Base-by-base conservation (phyloP, 164 flowering plant species). In the Euptelea pleiosperma region DNA sequence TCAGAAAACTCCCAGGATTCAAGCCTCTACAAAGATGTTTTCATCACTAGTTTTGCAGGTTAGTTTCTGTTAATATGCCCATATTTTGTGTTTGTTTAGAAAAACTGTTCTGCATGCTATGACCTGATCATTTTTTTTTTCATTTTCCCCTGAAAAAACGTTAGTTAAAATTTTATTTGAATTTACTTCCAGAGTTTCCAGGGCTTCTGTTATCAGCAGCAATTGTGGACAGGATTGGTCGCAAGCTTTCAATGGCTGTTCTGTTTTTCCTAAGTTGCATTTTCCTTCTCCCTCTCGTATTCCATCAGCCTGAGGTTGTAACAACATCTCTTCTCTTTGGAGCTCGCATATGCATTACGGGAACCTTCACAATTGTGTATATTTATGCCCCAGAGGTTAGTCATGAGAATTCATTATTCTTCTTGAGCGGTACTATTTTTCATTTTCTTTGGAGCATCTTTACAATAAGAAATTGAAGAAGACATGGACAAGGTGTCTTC, bases 41-140 rank as follows among this genome's bases (percentile, higher is more conserved):
- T 94, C 60, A 77, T 94, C 58, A 74, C 97, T 28, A 94, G 90
- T 73, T 79, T 88, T 65, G 99, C 96, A 66, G 96, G 98, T 92
- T 76, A 47, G 36, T 16, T 47, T 66, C 7, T 14, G 8, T 19
- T 26, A 0, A 6, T 15, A n/a, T 43, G 24, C 18, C 5, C 19
- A 0, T 45, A 45, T 15, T 24, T 35, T 42, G 15, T 30, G 3
- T 18, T 51, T 15, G 7, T 31, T 42, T 18, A 24, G 0, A 39
- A 49, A 25, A 41, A 28, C 9, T 9, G n/a, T 21, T 33, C 5
- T 30, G 7, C 26, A 15, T 39, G 11, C 10, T 19, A 16, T 19
- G 2, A 21, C 28, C 3, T 48, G 28, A 1, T n/a, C 31, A 12
- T n/a, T 41, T 26, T 56, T 7, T 4, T 30, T 19, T 19, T 34